Conservation (phyloP, 192 early-diverging fungal species). For the Neocallimastix lanati region DNA sequence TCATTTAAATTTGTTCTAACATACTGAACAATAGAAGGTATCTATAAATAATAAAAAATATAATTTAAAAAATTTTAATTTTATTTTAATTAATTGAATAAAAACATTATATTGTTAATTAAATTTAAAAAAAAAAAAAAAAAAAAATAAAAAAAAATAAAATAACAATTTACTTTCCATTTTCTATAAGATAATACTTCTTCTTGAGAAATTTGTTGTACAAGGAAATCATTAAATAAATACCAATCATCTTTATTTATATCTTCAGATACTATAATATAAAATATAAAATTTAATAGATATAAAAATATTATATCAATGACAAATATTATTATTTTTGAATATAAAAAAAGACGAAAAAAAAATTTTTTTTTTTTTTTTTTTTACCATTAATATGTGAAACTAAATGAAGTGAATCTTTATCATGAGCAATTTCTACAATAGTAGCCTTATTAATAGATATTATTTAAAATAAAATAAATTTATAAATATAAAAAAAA, state of each 20-base stretch:
- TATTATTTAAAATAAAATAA: too few relatives aligned
- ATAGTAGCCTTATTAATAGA: constrained; percentile 10
- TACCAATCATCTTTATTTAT: constrained; percentile 43
- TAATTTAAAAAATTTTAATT: too few relatives aligned
- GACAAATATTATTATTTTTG: too few relatives aligned
- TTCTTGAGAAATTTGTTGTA: constrained; percentile 45
- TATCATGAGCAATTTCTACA: constrained; percentile 22
- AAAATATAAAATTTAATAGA: constrained; percentile 13
- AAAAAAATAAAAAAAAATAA: too few relatives aligned
- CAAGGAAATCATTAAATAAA: constrained; percentile 91
- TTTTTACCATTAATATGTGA: constrained; percentile 40
- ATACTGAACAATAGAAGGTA: constrained; percentile 52
- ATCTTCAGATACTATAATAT: constrained; percentile 11
- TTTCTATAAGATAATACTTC: constrained; percentile 43
- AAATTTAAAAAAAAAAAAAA: too few relatives aligned
- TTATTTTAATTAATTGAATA: too few relatives aligned
- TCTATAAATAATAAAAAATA: constrained; percentile 10
- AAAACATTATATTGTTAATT: too few relatives aligned
- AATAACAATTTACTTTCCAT: constrained; percentile 39
- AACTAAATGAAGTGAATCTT: constrained; percentile 50
- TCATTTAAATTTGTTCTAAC: constrained; percentile 27
- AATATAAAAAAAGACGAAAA: too few relatives aligned
- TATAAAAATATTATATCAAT: too few relatives aligned
- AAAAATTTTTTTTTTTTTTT: too few relatives aligned
- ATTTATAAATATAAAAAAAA: too few relatives aligned